A percentile compares a stretch with the other conserved stretches of the same genome.
phyloP scores from a whole-genome alignment of 208 protist species.

The Crithidia fasciculata region DNA sequence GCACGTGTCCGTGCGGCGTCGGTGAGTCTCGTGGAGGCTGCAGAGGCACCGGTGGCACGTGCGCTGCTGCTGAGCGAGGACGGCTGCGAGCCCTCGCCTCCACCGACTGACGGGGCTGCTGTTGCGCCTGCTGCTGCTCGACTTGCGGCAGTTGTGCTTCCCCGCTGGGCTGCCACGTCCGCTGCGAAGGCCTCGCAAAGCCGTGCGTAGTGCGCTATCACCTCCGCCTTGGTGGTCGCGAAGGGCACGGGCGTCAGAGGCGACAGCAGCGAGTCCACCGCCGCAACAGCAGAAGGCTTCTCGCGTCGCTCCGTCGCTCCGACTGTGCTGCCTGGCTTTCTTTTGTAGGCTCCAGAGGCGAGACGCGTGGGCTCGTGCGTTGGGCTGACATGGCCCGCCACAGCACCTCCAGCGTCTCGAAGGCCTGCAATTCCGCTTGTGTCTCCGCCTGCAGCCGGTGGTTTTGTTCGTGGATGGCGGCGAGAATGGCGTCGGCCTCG shows the following conservation, averaged over 20 bases:
- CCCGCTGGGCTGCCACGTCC: conserved; percentile 29
- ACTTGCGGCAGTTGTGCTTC: not conserved
- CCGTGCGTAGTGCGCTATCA: conserved; percentile 21
- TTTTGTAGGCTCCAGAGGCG: not conserved
- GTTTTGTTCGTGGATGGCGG: conserved; percentile 50
- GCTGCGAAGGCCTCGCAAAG: conserved; percentile 31
- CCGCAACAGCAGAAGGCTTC: not conserved
- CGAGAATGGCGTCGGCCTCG: conserved; percentile 47
- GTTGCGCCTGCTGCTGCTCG: not conserved
- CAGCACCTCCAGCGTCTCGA: conserved; percentile 32
- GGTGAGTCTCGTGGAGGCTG: not conserved
- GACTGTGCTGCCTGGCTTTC: too few species aligned
- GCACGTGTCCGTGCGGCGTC: too few species aligned
- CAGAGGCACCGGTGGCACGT: not conserved
- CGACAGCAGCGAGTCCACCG: not conserved
- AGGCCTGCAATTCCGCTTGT: conserved; percentile 42
- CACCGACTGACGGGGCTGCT: not conserved
- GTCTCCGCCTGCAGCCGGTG: conserved; percentile 37
- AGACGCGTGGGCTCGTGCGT: not conserved
- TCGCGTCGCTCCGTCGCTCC: not conserved
- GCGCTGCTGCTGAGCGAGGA: conserved; percentile 15
- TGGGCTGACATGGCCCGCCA: conserved; percentile 33
- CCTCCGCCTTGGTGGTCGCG: conserved; percentile 14
- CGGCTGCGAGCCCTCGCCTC: not conserved
- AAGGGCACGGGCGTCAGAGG: conserved; percentile 21